Evolutionary conservation across 75 land plant genomes (phyloP).

Genomic region (Cupressus sempervirens): DNA sequence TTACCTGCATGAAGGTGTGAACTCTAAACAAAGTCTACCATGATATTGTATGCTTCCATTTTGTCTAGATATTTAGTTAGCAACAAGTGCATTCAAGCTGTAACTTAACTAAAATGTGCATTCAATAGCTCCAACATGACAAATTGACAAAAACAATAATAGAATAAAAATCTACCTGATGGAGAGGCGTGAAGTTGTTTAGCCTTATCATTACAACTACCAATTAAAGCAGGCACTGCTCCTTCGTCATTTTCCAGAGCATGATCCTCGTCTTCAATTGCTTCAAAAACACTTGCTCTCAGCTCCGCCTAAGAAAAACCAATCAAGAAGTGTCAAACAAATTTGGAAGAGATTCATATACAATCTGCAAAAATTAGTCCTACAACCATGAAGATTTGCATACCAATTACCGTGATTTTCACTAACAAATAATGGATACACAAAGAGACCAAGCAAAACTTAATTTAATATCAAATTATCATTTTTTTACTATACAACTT

Average conservation of each 20-base stretch:
- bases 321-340: neutral
- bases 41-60: neutral
- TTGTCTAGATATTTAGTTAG: neutral
- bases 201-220: conserved; percentile 94
- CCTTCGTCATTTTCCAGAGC: conserved; percentile 74
- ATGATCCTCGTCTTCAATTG: conserved; percentile 97
- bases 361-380: neutral
- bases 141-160: neutral
- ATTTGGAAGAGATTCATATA: neutral
- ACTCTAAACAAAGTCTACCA: neutral
- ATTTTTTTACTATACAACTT: too few species aligned
- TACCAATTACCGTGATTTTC: neutral
- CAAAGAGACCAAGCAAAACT: neutral
- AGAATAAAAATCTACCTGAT: conserved; percentile 41
- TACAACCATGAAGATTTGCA: neutral
- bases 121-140: neutral
- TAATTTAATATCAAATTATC: neutral
- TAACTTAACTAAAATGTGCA: neutral
- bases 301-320: conserved; percentile 73
- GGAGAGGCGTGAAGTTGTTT: conserved; percentile 89
- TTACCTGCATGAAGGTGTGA: neutral
- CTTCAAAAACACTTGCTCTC: conserved; percentile 97
- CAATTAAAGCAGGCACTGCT: conserved; percentile 74
- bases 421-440: neutral
- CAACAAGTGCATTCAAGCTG: neutral